Evolutionary conservation across 768 basidiomycete genomes (phyloP).

Genomic region (Galerina sulciceps): DNA sequence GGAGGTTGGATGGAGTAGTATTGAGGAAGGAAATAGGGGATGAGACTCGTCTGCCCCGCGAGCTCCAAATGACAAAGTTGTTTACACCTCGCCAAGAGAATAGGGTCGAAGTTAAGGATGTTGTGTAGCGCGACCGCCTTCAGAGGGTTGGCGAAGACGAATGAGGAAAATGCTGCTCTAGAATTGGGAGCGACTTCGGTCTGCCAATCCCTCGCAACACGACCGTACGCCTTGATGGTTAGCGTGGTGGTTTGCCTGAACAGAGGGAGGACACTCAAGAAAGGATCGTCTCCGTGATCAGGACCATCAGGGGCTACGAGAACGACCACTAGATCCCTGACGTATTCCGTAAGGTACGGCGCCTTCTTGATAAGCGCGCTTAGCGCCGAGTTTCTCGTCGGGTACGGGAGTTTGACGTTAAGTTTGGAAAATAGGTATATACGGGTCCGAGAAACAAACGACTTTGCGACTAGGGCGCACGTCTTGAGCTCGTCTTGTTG

Average conservation of each 20-base stretch:
- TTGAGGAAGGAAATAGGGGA: neutral
- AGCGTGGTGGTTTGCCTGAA: neutral
- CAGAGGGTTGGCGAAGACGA: neutral
- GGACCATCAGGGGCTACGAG: neutral
- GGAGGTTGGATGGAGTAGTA: neutral
- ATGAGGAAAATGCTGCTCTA: neutral
- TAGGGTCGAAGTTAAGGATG: slow-evolving; percentile 11
- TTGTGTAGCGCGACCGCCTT: slow-evolving; percentile 4
- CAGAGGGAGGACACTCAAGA: slow-evolving; percentile 1
- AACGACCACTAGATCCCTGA: neutral
- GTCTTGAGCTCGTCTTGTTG: slow-evolving; percentile 1
- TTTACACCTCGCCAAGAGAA: neutral
- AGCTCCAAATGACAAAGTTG: slow-evolving; percentile 5
- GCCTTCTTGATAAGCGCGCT: neutral
- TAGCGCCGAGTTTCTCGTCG: slow-evolving; percentile 2
- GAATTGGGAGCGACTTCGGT: neutral
- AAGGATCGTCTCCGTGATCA: neutral
- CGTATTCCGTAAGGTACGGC: slow-evolving; percentile 6
- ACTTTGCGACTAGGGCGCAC: slow-evolving; percentile 3
- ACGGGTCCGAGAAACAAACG: slow-evolving; percentile 9
- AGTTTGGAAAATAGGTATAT: slow-evolving; percentile 11
- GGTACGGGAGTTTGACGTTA: neutral
- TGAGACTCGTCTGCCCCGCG: slow-evolving; percentile 5
- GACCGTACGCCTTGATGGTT: slow-evolving; percentile 8
- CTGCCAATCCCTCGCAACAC: slow-evolving; percentile 1